Evolutionary conservation across 129 eudicot species (phyloP).

Genomic region (Kitagawia praeruptora): DNA sequence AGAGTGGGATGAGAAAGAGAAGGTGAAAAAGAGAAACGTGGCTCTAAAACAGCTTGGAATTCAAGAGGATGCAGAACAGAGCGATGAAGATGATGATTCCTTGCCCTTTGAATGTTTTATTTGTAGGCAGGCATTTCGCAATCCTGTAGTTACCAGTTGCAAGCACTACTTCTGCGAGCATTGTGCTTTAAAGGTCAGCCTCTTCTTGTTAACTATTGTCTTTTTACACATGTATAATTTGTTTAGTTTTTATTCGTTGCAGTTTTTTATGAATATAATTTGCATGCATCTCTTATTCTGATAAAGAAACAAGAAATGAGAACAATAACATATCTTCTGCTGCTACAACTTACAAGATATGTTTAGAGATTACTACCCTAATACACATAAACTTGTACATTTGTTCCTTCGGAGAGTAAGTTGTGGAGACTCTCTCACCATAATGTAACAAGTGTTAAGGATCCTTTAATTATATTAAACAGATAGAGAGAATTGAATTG

Average conservation of each 20-base stretch:
- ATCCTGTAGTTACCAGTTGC: constrained; percentile 84
- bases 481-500: too few relatives aligned
- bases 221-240: neutral
- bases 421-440: too few relatives aligned
- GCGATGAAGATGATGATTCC: constrained; percentile 40
- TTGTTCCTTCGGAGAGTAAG: too few relatives aligned
- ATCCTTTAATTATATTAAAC: too few relatives aligned
- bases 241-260: neutral
- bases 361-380: neutral
- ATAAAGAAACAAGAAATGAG: neutral
- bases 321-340: neutral
- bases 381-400: neutral
- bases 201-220: neutral
- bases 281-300: neutral
- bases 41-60: constrained; percentile 52
- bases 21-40: constrained; percentile 57
- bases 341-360: neutral
- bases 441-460: too few relatives aligned
- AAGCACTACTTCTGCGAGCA: constrained; percentile 97
- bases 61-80: constrained; percentile 32
- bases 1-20: constrained; percentile 94
- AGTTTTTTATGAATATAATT: neutral
- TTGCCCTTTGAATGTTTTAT: constrained; percentile 91
- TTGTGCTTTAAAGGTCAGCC: constrained; percentile 78
- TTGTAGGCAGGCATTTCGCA: constrained; percentile 80